A percentile compares a stretch with the other conserved stretches of the same genome.
Conservation (phyloP, 2,329 filamentous ascomycete species). For the Nothophaeocryptopus gaeumannii region DNA sequence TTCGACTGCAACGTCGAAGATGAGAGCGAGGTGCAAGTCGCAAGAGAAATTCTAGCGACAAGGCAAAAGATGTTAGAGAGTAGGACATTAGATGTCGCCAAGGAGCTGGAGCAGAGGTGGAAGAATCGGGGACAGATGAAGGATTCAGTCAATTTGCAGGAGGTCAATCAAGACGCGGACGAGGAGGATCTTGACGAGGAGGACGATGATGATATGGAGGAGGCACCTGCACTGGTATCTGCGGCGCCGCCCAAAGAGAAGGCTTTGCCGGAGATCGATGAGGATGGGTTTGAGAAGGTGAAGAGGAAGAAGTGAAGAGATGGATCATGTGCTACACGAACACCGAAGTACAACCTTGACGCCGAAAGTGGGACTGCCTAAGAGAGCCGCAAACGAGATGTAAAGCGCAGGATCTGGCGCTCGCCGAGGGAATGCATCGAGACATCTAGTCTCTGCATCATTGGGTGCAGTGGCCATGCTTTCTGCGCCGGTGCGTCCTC, state of each 20-base stretch:
- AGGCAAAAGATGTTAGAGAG: conserved; percentile 62
- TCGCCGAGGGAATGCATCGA: too few species aligned
- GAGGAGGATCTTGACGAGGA: conserved; percentile 51
- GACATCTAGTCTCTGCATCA: too few species aligned
- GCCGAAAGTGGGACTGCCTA: too few species aligned
- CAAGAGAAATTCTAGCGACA: conserved; percentile 67
- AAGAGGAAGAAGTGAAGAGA: conserved; percentile 38
- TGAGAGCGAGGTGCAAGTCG: conserved; percentile 73
- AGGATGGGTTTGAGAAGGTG: conserved; percentile 42
- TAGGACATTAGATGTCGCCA: conserved; percentile 79
- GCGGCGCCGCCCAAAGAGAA: conserved; percentile 54
- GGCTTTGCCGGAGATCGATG: conserved; percentile 53
- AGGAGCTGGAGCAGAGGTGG: conserved; percentile 67
- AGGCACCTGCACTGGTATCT: conserved; percentile 62
- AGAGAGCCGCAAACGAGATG: too few species aligned
- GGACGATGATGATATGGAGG: conserved; percentile 54
- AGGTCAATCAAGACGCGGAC: conserved; percentile 57
- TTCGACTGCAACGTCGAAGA: conserved; percentile 93
- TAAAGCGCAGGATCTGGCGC: too few species aligned
- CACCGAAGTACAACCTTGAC: too few species aligned
- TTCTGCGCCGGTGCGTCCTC: too few species aligned
- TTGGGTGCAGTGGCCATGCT: too few species aligned
- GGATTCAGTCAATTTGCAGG: conserved; percentile 55
- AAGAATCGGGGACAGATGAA: conserved; percentile 67
- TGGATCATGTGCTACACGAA: conserved; percentile 7